phyloP scores from a whole-genome alignment of 768 basidiomycete species.

The Floccularia luteovirens region DNA sequence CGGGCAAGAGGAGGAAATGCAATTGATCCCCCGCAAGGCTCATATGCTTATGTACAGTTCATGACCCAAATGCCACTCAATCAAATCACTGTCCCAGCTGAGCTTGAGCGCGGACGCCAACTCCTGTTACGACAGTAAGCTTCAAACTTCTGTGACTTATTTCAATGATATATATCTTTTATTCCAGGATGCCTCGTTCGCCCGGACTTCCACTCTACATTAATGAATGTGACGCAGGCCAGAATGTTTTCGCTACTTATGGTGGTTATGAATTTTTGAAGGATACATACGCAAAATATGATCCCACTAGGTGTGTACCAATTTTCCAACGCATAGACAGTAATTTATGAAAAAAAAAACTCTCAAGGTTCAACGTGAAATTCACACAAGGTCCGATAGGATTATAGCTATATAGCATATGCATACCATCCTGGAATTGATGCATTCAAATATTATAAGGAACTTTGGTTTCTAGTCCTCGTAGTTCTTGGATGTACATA shows the following conservation, averaged over 20 bases:
- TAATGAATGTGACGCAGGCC: conserved; percentile 16
- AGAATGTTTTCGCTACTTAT: conserved; percentile 19
- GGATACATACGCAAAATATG: conserved; percentile 20
- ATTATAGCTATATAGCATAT: too few relatives aligned
- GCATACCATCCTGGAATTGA: too few relatives aligned
- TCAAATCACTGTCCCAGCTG: conserved; percentile 11
- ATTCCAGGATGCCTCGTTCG: conserved; percentile 16
- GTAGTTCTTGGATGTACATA: too few relatives aligned
- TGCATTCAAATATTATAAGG: too few relatives aligned
- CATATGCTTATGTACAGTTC: conserved; percentile 18
- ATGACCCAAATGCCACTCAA: conserved; percentile 18
- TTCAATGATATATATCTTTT: too few relatives aligned
- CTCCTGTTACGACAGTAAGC: too few relatives aligned
- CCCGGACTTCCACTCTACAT: conserved; percentile 19
- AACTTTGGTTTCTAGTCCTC: too few relatives aligned
- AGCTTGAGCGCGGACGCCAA: too few relatives aligned
- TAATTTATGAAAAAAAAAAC: background rate
- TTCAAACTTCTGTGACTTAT: too few relatives aligned
- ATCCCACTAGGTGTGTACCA: conserved; percentile 19
- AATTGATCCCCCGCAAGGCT: conserved; percentile 16
- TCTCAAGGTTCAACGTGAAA: background rate
- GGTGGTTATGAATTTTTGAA: conserved; percentile 16
- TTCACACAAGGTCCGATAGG: background rate
- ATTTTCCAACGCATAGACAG: background rate
- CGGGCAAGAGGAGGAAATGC: conserved; percentile 18